These are phyloP conservation scores for Blastocystis sp. DNA, from an alignment of 352 stramenopile genomes.

Conservation along the genomic window DNA sequence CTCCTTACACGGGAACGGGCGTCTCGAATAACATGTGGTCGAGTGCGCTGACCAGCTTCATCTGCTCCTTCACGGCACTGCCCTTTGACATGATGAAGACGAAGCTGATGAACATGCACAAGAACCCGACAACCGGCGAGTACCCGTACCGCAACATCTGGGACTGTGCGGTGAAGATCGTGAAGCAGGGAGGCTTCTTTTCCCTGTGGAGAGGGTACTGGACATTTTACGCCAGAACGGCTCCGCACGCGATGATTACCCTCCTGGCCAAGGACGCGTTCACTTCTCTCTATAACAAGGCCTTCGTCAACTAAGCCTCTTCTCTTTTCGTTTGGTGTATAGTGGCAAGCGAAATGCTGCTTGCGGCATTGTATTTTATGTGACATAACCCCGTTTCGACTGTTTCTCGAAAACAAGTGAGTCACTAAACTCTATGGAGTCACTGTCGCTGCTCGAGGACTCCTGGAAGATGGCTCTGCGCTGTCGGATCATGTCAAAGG, in stretches of 20 bases:
- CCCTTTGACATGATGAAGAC: constrained; percentile 98
- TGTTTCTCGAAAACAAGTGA: constrained; percentile 27
- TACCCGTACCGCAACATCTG: constrained; percentile 88
- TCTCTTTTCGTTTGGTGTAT: not conserved
- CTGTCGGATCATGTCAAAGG: constrained; percentile 2
- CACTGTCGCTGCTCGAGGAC: constrained; percentile 45
- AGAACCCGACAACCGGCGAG: constrained; percentile 81
- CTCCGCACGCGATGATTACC: constrained; percentile 98
- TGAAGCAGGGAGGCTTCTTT: constrained; percentile 87
- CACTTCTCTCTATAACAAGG: constrained; percentile 65
- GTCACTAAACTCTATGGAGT: constrained; percentile 65
- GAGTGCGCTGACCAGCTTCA: constrained; percentile 91
- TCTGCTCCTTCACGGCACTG: constrained; percentile 91
- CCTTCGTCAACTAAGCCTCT: constrained; percentile 38
- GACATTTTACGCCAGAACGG: constrained; percentile 95
- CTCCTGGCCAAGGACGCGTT: constrained; percentile 88
- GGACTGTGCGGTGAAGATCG: constrained; percentile 90
- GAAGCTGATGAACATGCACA: constrained; percentile 94
- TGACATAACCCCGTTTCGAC: not conserved
- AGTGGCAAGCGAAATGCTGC: not conserved
- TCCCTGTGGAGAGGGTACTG: constrained; percentile 94
- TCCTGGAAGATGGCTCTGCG: constrained; percentile 13
- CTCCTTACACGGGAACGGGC: constrained; percentile 55
- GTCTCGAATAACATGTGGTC: constrained; percentile 61
- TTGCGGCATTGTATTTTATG: not conserved